Percentiles rank a stretch among this genome's conserved stretches.
Evolutionary conservation across 2,329 filamentous ascomycete genomes (phyloP).

Genomic region (Pestalotiopsis fici): DNA sequence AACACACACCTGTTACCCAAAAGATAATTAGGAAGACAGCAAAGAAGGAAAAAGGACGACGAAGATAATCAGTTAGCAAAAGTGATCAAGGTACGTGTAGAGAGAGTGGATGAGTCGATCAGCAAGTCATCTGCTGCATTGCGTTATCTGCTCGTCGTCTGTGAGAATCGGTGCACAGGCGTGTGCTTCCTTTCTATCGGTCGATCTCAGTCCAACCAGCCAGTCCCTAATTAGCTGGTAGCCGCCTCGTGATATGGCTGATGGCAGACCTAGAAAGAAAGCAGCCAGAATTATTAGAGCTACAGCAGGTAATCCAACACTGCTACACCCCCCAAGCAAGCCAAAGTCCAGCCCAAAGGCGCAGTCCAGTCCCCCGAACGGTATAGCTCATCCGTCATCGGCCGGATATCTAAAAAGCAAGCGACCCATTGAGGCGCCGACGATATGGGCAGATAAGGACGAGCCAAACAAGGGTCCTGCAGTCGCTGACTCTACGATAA

Average conservation of each 20-base stretch:
- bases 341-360: background rate
- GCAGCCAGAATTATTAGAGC: background rate
- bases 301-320: background rate
- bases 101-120: background rate
- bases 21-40: background rate
- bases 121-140: background rate
- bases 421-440: background rate
- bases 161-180: background rate
- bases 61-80: background rate
- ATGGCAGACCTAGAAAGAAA: background rate
- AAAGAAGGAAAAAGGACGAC: background rate
- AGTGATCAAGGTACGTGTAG: background rate
- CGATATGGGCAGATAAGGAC: slow-evolving; percentile 4
- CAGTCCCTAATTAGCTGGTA: background rate
- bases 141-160: slow-evolving; percentile 1
- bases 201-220: background rate
- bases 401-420: background rate
- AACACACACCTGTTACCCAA: background rate
- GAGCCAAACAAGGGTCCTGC: background rate
- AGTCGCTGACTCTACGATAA: background rate
- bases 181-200: background rate
- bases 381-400: background rate
- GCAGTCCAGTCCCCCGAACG: background rate
- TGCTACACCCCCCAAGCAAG: background rate
- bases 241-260: slow-evolving; percentile 2